Evolutionary conservation across 2,329 filamentous ascomycete genomes (phyloP), one percentile per base, ranked within the genome.

Genomic region (Phaeosphaeriaceae sp.): DNA sequence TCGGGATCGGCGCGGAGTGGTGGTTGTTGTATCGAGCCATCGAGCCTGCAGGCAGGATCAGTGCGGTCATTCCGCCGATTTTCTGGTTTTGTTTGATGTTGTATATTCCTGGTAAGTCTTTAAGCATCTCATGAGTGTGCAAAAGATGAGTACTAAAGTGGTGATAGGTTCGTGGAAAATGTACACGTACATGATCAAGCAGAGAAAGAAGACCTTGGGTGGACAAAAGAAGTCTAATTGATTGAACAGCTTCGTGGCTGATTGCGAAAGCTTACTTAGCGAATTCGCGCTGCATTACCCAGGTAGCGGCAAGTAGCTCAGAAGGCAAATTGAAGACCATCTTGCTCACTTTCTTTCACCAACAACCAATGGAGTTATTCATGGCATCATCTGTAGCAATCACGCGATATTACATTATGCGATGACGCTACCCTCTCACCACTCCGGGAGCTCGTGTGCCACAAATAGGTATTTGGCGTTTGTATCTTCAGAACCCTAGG

Each of bases 121-220:
- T n/a, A 7, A 19, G 2, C 9, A n/a, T 7, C 3, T 19, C n/a
- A 5, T 19, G 1, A 5, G 17, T 15, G 41, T 11, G 9, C 3
- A 48, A 5, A 9, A 4, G 15, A 36, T n/a, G n/a, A 11, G 31
- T 13, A 17, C 54, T 62, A 22, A 66, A 48, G 13, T 4, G 5
- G 25, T 1, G 15, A 10, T 48, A 70, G 69, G 69, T 1, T 56
- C 69, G 13, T 71, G 67, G 10, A 67, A 51, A 1, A 71, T 72
- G 69, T 72, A 69, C 33, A 70, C 67, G 13, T 68, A 72, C 27
- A 72, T 72, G 69, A 60, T 72, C 17, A 68, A 64, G 52, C 69
- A 71, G 47, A 61, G 68, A 24, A 62, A 33, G 42, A 72, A 71
- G 57, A 61, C 57, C 1, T 51, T 72, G 6, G 57, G 56, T 1